These are phyloP conservation scores for Nymphaea colorata DNA, from an alignment of 164 flowering plant genomes.

Conservation along the genomic window DNA sequence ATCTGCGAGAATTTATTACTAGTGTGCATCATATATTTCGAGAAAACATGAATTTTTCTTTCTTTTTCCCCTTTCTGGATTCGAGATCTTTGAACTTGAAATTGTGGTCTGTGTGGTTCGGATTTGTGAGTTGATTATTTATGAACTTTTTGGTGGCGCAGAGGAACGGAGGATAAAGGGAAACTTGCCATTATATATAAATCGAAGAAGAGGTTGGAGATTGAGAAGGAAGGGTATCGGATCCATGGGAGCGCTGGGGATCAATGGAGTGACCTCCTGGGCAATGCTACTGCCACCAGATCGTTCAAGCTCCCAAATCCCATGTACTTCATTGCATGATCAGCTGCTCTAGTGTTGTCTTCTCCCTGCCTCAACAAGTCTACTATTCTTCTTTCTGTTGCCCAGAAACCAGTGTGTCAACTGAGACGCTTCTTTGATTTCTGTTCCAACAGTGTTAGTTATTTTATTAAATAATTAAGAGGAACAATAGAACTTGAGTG, in stretches of 20 bases:
- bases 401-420: not conserved
- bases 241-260: slow-evolving; percentile 84
- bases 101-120: too few species aligned
- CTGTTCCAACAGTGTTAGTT: too few species aligned
- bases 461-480: too few species aligned
- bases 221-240: slow-evolving; percentile 50
- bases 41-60: too few species aligned
- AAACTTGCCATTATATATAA: slow-evolving; percentile 49
- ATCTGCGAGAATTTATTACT: too few species aligned
- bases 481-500: too few species aligned
- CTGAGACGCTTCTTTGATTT: too few species aligned
- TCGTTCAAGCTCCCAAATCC: slow-evolving; percentile 92
- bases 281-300: slow-evolving; percentile 40
- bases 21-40: too few species aligned
- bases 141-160: slow-evolving; percentile 13
- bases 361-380: not conserved
- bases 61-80: too few species aligned
- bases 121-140: not conserved
- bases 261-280: slow-evolving; percentile 86
- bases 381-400: not conserved
- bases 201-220: slow-evolving; percentile 62
- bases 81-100: too few species aligned
- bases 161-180: slow-evolving; percentile 48
- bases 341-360: too few species aligned
- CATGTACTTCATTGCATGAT: slow-evolving; percentile 64